Evolutionary conservation across 768 basidiomycete genomes (phyloP).

Genomic region (Kwoniella sp.): DNA sequence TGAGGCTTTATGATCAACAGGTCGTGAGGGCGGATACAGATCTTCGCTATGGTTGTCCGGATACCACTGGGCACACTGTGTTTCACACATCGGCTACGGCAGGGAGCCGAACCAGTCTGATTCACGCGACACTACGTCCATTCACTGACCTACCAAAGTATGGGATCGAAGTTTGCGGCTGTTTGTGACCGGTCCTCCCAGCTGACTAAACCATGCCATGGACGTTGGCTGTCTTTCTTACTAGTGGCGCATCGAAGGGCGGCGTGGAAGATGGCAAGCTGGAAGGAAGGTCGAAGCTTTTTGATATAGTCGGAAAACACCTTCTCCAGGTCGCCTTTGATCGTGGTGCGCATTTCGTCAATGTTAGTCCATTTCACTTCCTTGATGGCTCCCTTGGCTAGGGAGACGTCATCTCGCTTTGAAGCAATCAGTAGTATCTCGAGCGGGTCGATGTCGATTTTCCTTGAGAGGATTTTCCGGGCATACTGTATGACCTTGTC

Average conservation of each 20-base stretch:
- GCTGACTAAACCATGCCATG: slow-evolving; percentile 1
- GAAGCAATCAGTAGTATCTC: slow-evolving; percentile 13
- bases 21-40: no score
- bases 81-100: no score
- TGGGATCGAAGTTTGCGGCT: neutral
- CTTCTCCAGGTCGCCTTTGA: no score
- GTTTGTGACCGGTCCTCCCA: no score
- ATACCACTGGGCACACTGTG: no score
- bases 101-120: no score
- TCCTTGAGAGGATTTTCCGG: neutral
- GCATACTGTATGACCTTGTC: slow-evolving; percentile 7
- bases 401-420: neutral
- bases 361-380: neutral
- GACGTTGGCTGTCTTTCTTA: neutral
- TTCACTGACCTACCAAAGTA: neutral
- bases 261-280: neutral
- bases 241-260: neutral
- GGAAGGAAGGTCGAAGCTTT: no score
- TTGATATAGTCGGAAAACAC: no score
- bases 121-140: no score
- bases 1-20: no score
- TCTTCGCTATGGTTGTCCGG: no score
- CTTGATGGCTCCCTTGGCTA: slow-evolving; percentile 6
- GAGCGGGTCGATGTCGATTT: slow-evolving; percentile 3
- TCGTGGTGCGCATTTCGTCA: no score